phyloP scores from a whole-genome alignment of 129 eudicot genomes.

The Helichrysum umbraculigerum region DNA sequence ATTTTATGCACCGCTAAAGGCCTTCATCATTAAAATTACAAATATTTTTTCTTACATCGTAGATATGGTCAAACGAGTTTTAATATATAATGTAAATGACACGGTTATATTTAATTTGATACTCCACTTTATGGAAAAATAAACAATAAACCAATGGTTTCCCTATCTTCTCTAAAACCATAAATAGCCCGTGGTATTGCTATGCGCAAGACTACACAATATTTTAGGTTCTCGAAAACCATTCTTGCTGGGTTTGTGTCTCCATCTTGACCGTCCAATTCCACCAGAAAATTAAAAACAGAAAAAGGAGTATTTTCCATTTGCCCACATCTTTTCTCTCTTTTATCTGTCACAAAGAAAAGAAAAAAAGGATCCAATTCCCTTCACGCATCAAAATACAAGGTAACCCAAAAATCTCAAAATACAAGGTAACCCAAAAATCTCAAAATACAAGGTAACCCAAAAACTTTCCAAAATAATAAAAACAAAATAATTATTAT shows the following conservation, averaged over 20 bases:
- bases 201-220: neutral
- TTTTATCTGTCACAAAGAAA: constrained; percentile 12
- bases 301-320: neutral
- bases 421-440: constrained; percentile 26
- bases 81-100: neutral
- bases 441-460: constrained; percentile 28
- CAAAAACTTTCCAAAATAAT: constrained; percentile 16
- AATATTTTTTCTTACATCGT: too few species aligned
- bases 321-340: neutral
- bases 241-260: neutral
- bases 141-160: neutral
- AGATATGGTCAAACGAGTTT: too few species aligned
- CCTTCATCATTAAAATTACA: too few species aligned
- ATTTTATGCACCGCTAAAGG: too few species aligned
- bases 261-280: constrained; percentile 35
- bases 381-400: constrained; percentile 26
- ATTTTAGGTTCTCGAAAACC: neutral
- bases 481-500: neutral
- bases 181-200: constrained; percentile 7
- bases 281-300: neutral
- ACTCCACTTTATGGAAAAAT: too few species aligned
- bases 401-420: constrained; percentile 29
- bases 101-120: neutral
- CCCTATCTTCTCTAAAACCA: neutral
- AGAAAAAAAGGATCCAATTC: constrained; percentile 23